A percentile compares a stretch with the other conserved stretches of the same genome.
phyloP scores from a whole-genome alignment of 805 yeast genomes.

The Wickerhamomyces ciferrii region DNA sequence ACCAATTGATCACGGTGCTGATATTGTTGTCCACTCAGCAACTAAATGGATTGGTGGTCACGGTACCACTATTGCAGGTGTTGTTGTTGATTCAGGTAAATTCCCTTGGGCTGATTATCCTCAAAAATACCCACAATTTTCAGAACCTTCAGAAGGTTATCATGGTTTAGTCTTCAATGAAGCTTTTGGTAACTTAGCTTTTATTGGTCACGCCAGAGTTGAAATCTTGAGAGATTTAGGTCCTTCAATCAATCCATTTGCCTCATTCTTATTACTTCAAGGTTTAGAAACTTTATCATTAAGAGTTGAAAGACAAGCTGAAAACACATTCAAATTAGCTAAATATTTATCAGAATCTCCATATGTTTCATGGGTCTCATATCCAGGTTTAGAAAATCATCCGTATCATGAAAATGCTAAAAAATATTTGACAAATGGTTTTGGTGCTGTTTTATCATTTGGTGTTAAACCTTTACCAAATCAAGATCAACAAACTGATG shows the following conservation, averaged over 20 bases:
- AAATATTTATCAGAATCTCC: slow-evolving; percentile 65
- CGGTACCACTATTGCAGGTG: slow-evolving; percentile 93
- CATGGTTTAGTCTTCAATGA: slow-evolving; percentile 84
- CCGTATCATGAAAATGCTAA: slow-evolving; percentile 77
- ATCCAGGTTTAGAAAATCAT: slow-evolving; percentile 80
- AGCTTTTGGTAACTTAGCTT: slow-evolving; percentile 76
- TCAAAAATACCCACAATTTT: slow-evolving; percentile 85
- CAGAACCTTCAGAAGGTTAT: slow-evolving; percentile 88
- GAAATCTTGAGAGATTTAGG: slow-evolving; percentile 92
- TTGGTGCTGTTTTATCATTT: slow-evolving; percentile 85
- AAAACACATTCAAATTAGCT: slow-evolving; percentile 79
- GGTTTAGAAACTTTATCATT: slow-evolving; percentile 93
- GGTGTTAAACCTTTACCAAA: slow-evolving; percentile 66
- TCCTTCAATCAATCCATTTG: slow-evolving; percentile 84
- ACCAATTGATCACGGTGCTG: slow-evolving; percentile 89
- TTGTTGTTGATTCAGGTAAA: slow-evolving; percentile 83
- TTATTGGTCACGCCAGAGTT: slow-evolving; percentile 72
- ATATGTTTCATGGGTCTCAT: slow-evolving; percentile 84
- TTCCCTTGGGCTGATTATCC: slow-evolving; percentile 89
- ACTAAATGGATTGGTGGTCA: slow-evolving; percentile 99
- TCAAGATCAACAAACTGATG: slow-evolving; percentile 42
- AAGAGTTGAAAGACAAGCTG: slow-evolving; percentile 89
- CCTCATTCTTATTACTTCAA: slow-evolving; percentile 77
- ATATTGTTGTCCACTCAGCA: slow-evolving; percentile 88
- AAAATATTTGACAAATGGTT: slow-evolving; percentile 75